phyloP scores from a whole-genome alignment of 768 basidiomycete genomes.

The Leccinellum luteum region DNA sequence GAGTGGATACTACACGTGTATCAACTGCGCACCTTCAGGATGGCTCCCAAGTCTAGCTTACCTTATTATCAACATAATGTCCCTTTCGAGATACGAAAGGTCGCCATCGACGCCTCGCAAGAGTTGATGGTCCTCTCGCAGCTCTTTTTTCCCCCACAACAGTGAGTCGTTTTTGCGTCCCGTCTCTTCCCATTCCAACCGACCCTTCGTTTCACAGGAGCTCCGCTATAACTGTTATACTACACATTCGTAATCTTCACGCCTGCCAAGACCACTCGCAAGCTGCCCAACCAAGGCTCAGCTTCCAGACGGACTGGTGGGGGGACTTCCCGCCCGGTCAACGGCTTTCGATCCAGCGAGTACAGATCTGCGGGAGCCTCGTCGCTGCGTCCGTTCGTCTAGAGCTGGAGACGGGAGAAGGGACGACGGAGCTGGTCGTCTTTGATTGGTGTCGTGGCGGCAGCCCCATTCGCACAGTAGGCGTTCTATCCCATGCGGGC shows the following conservation, averaged over 20 bases:
- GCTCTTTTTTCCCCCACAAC: slow-evolving; percentile 29
- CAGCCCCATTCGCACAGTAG: slow-evolving; percentile 26
- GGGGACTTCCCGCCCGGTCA: slow-evolving; percentile 31
- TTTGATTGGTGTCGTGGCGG: slow-evolving; percentile 31
- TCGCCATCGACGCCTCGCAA: slow-evolving; percentile 32
- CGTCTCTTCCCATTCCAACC: neutral
- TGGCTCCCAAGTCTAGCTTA: slow-evolving; percentile 22
- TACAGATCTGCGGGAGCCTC: slow-evolving; percentile 27
- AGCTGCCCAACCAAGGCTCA: slow-evolving; percentile 32
- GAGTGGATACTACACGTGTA: slow-evolving; percentile 34
- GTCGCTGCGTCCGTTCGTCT: slow-evolving; percentile 28
- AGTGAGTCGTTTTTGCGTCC: slow-evolving; percentile 11
- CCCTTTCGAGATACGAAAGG: slow-evolving; percentile 33
- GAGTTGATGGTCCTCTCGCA: slow-evolving; percentile 31
- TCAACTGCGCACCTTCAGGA: slow-evolving; percentile 33
- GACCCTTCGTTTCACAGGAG: slow-evolving; percentile 17
- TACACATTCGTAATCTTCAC: slow-evolving; percentile 57
- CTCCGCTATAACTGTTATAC: slow-evolving; percentile 21
- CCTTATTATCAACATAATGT: slow-evolving; percentile 32
- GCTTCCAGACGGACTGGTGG: slow-evolving; percentile 36
- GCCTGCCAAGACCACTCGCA: slow-evolving; percentile 53
- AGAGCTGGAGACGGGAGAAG: slow-evolving; percentile 33
- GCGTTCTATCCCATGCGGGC: slow-evolving; percentile 1
- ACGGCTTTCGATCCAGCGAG: slow-evolving; percentile 29
- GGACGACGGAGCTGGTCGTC: slow-evolving; percentile 29